Conservation (phyloP, 1,284 basidiomycete species). For the Pseudozyma hubeiensis region DNA sequence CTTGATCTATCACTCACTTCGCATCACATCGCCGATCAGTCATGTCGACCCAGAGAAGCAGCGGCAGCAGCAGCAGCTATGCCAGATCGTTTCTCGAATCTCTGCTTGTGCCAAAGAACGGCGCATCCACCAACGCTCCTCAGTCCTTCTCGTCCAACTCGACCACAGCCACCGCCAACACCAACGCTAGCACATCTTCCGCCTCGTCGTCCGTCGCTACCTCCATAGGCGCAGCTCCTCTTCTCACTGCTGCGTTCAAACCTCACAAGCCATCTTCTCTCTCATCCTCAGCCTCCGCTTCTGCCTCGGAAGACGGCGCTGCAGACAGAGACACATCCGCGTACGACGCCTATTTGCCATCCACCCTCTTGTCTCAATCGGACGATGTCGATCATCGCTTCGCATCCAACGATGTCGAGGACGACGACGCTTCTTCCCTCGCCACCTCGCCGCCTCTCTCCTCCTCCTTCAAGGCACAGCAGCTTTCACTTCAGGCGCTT, state of each 20-base stretch:
- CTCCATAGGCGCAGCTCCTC: slow-evolving; percentile 20
- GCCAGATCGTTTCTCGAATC: slow-evolving; percentile 47
- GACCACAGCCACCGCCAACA: slow-evolving; percentile 17
- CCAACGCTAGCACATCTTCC: slow-evolving; percentile 19
- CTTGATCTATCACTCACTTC: slow-evolving; percentile 15
- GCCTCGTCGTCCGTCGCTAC: slow-evolving; percentile 16
- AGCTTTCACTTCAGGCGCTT: slow-evolving; percentile 46
- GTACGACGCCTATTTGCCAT: slow-evolving; percentile 31
- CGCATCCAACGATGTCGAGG: slow-evolving; percentile 6
- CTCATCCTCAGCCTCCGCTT: slow-evolving; percentile 50
- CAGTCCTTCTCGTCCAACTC: slow-evolving; percentile 25
- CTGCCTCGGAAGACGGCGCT: slow-evolving; percentile 50
- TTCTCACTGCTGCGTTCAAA: slow-evolving; percentile 42
- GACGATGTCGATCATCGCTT: slow-evolving; percentile 7
- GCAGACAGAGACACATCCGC: slow-evolving; percentile 14
- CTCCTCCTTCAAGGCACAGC: slow-evolving; percentile 50
- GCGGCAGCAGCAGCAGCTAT: slow-evolving; percentile 19
- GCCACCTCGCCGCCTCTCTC: slow-evolving; percentile 49
- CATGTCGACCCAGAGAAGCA: slow-evolving; percentile 22
- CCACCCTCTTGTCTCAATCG: slow-evolving; percentile 15
- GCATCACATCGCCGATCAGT: not conserved
- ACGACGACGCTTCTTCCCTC: slow-evolving; percentile 30
- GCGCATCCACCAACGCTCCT: slow-evolving; percentile 4
- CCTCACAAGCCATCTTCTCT: slow-evolving; percentile 52
- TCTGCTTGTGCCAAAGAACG: slow-evolving; percentile 27